These are phyloP conservation scores for Coelastrella sp. DNA, from an alignment of 139 green algal genomes.

Conservation along the genomic window DNA sequence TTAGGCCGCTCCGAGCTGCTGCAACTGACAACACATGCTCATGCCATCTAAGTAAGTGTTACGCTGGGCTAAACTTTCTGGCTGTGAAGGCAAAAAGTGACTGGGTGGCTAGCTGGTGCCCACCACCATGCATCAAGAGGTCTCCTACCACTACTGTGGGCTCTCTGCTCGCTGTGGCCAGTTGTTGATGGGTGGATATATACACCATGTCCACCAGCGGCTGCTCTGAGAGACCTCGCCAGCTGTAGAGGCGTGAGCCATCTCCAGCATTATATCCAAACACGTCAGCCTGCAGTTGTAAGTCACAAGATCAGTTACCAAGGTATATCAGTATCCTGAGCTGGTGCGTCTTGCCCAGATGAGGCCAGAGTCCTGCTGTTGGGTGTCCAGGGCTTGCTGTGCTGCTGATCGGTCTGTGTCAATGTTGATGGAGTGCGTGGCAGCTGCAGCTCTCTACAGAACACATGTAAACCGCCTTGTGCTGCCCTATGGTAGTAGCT, in stretches of 20 bases:
- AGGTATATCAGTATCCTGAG: background rate
- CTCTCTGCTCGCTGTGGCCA: conserved; percentile 19
- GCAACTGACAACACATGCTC: too few relatives aligned
- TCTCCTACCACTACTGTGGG: background rate
- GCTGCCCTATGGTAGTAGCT: too few relatives aligned
- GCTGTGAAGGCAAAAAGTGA: too few relatives aligned
- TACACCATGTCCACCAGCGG: conserved; percentile 22
- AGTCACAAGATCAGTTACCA: background rate
- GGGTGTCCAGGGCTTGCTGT: background rate
- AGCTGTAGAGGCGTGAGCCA: conserved; percentile 20
- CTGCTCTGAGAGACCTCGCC: conserved; percentile 8
- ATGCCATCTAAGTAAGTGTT: too few relatives aligned
- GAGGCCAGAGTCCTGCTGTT: background rate
- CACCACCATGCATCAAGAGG: too few relatives aligned
- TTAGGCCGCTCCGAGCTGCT: too few relatives aligned
- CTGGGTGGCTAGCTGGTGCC: too few relatives aligned
- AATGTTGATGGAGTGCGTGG: background rate
- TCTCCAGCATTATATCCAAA: conserved; percentile 21
- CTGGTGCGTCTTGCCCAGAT: background rate
- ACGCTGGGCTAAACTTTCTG: too few relatives aligned
- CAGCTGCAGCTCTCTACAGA: too few relatives aligned
- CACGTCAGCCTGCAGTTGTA: conserved; percentile 19
- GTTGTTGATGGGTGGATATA: background rate
- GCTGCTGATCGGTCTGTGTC: background rate
- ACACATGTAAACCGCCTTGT: too few relatives aligned